Evolutionary conservation across 108 stramenopile species (phyloP), one percentile per base, ranked within the genome.

Genomic region (Stephanodiscus minutulus): DNA sequence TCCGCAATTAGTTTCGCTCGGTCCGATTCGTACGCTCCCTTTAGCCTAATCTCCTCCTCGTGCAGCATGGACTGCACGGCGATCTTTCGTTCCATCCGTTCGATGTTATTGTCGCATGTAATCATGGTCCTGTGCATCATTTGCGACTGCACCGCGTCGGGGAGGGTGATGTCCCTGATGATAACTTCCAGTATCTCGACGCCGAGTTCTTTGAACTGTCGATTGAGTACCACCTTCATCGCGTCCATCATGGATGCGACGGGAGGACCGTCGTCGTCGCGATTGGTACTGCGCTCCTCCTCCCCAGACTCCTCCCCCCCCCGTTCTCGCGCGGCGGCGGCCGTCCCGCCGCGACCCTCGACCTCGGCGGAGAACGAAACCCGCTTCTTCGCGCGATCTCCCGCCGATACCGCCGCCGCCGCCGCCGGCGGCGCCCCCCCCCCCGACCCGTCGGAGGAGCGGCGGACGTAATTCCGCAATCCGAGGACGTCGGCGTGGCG

Each of bases 401-500:
- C n/a, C n/a, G n/a, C n/a, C n/a, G n/a, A n/a, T n/a, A n/a, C n/a
- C n/a, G n/a, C n/a, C n/a, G n/a, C n/a, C n/a, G n/a, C n/a, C n/a
- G n/a, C n/a, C n/a, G n/a, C n/a, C n/a, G n/a, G n/a, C n/a, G n/a
- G n/a, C n/a, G n/a, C n/a, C n/a, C n/a, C n/a, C n/a, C n/a, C n/a
- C n/a, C 65, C 56, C 47, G 61, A 57, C 22, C 35, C 27, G 22
- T 53, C 66, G 28, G 60, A 57, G n/a, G n/a, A n/a, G n/a, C n/a
- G n/a, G 54, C 52, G 61, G 24, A 61, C 54, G 27, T 49, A 55
- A 60, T 60, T 76, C 31, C 82, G 31, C 22, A 85, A 76, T 15
- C 85, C 82, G 52, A 83, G 83, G 20, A 85, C 85, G 64, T 83
- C 82, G 6, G 80, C 83, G 63, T 85, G 85, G 49, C 76, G 44